Evolutionary conservation across 1,284 basidiomycete genomes (phyloP).

Genomic region (Ceratobasidium sp.): DNA sequence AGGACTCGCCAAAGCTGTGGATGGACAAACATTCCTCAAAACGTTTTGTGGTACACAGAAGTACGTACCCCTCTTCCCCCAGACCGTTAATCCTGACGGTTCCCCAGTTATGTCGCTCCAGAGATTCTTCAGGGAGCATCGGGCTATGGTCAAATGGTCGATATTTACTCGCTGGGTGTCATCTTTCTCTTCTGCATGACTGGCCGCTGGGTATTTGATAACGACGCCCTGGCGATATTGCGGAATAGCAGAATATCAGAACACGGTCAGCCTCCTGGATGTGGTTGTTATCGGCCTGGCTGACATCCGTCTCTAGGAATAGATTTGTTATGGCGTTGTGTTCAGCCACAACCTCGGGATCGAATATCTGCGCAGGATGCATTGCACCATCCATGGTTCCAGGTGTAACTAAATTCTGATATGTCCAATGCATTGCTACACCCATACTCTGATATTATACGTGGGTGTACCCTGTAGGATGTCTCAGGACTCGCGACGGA

Average conservation of each 20-base stretch:
- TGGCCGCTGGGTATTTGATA: conserved; percentile 41
- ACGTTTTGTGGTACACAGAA: conserved; percentile 45
- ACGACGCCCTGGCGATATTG: conserved; percentile 39
- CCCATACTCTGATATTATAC: neutral
- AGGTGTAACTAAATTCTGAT: neutral
- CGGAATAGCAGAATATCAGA: conserved; percentile 19
- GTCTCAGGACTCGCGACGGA: neutral
- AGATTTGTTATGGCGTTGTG: conserved; percentile 34
- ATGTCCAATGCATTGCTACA: neutral
- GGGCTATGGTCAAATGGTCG: conserved; percentile 45
- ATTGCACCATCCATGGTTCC: conserved; percentile 39
- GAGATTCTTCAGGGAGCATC: conserved; percentile 39
- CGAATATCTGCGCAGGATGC: conserved; percentile 36
- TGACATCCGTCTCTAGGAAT: conserved; percentile 26
- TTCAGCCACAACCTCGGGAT: conserved; percentile 36
- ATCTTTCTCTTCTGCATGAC: conserved; percentile 44
- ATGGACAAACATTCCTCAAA: conserved; percentile 40
- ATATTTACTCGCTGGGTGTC: conserved; percentile 41
- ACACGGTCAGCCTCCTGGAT: conserved; percentile 20
- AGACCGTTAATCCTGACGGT: neutral
- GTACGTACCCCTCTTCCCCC: neutral
- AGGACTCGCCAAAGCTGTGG: conserved; percentile 45
- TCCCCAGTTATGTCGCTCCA: conserved; percentile 38
- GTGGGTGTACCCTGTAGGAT: neutral
- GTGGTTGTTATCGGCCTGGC: neutral